phyloP scores from a whole-genome alignment of 1,139 yeast genomes.

The Suhomyces chickasaworum region DNA sequence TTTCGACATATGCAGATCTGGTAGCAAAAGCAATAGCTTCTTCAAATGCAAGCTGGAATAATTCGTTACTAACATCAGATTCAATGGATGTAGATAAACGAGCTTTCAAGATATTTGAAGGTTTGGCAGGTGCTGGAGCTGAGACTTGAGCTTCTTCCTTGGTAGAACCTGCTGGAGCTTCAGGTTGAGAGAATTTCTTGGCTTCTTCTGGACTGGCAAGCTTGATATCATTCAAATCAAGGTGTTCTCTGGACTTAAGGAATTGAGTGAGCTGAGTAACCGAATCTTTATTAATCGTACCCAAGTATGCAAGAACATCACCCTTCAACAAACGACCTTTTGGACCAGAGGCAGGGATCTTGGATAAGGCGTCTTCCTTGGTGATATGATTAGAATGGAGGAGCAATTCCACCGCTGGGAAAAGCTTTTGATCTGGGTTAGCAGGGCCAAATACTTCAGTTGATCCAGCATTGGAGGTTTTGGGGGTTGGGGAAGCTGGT shows the following conservation, averaged over 20 bases:
- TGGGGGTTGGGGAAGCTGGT: constrained; percentile 11
- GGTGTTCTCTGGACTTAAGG: constrained; percentile 59
- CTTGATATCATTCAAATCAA: constrained; percentile 76
- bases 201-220: constrained; percentile 41
- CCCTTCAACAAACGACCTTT: constrained; percentile 86
- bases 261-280: constrained; percentile 56
- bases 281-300: constrained; percentile 61
- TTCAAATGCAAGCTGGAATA: constrained; percentile 36
- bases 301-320: constrained; percentile 83
- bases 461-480: constrained; percentile 7
- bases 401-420: constrained; percentile 79
- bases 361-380: constrained; percentile 63
- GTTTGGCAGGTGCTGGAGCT: constrained; percentile 29
- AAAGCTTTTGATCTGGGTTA: constrained; percentile 62
- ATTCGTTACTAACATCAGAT: constrained; percentile 29
- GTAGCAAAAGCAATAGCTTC: constrained; percentile 34
- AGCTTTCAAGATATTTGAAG: constrained; percentile 31
- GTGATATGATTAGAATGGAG: constrained; percentile 65
- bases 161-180: constrained; percentile 10
- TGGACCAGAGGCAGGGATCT: constrained; percentile 86
- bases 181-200: constrained; percentile 17
- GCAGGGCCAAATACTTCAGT: constrained; percentile 44
- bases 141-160: constrained; percentile 24
- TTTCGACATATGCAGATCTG: constrained; percentile 42
- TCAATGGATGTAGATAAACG: constrained; percentile 32